phyloP scores from a whole-genome alignment of 176 grass and related monocot species.

The Triticum turgidum region DNA sequence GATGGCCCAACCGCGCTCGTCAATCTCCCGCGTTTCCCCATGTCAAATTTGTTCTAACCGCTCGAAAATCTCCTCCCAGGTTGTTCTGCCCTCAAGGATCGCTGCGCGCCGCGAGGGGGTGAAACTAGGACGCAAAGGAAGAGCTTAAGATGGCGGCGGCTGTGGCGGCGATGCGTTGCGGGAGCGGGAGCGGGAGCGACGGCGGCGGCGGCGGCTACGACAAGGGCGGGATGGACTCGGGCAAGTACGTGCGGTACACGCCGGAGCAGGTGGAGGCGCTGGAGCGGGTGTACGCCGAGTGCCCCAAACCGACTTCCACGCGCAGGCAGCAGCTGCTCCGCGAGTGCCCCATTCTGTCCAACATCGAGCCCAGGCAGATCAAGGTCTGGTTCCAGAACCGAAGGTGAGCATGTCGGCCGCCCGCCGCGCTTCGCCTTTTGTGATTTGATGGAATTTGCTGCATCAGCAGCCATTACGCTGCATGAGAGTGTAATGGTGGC shows the following conservation, averaged over 20 bases:
- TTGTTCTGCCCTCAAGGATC: conserved; percentile 7
- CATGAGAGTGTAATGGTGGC: background rate
- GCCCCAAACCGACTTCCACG: conserved; percentile 89
- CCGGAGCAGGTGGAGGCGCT: conserved; percentile 96
- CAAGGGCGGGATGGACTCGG: conserved; percentile 63
- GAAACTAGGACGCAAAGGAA: conserved; percentile 33
- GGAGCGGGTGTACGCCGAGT: conserved; percentile 89
- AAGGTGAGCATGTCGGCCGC: conserved; percentile 48
- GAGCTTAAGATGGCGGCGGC: conserved; percentile 66
- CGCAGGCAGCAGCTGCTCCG: conserved; percentile 94
- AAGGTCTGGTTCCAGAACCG: conserved; percentile 99
- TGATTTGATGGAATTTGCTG: background rate
- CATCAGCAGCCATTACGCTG: background rate
- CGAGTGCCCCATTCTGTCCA: conserved; percentile 79
- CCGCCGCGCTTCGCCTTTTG: background rate
- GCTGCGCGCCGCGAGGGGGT: background rate
- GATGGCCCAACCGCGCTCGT: conserved; percentile 25
- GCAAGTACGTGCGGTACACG: conserved; percentile 98
- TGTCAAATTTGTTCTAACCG: conserved; percentile 35
- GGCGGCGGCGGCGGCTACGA: conserved; percentile 55
- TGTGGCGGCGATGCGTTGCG: conserved; percentile 60
- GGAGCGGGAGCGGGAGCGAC: conserved; percentile 50
- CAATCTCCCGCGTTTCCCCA: conserved; percentile 32
- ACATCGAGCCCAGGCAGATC: conserved; percentile 98
- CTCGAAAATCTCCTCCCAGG: conserved; percentile 43